Conservation (phyloP, 345 rosid genomes). For the Linum lewisii region DNA sequence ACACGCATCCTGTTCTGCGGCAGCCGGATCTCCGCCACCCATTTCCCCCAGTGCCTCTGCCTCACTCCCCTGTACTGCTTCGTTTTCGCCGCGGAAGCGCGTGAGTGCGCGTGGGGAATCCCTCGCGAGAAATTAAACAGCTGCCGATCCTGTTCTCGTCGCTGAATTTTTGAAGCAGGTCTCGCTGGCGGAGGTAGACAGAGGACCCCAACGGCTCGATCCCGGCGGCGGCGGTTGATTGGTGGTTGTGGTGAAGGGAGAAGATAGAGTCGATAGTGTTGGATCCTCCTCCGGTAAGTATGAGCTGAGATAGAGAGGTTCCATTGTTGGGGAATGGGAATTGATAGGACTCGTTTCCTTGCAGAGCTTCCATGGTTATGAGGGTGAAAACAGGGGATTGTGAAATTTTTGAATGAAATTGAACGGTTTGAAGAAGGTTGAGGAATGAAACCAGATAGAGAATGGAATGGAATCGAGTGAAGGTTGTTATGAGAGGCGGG, state of each 20-base stretch:
- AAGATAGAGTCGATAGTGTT: constrained; percentile 80
- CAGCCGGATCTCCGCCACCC: constrained; percentile 95
- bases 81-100: constrained; percentile 35
- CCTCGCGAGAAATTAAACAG: neutral
- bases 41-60: constrained; percentile 98
- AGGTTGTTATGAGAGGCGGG: too few species aligned
- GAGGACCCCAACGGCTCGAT: constrained; percentile 62
- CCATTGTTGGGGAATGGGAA: constrained; percentile 23
- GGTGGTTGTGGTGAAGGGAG: constrained; percentile 31
- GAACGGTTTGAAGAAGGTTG: too few species aligned
- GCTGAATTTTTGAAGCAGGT: constrained; percentile 52
- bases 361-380: too few species aligned
- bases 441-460: too few species aligned
- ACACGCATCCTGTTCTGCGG: constrained; percentile 95
- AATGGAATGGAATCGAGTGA: too few species aligned
- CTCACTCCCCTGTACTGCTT: constrained; percentile 96
- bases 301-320: constrained; percentile 60
- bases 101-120: constrained; percentile 9
- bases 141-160: constrained; percentile 35
- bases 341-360: neutral
- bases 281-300: constrained; percentile 51
- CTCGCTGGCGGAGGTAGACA: constrained; percentile 80
- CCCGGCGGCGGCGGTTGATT: constrained; percentile 9
- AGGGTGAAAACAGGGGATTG: too few species aligned
- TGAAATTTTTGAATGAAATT: too few species aligned